A percentile compares a stretch with the other conserved stretches of the same genome.
phyloP scores from a whole-genome alignment of 371 early-diverging fungal species.

The Rhizopus stolonifer region DNA sequence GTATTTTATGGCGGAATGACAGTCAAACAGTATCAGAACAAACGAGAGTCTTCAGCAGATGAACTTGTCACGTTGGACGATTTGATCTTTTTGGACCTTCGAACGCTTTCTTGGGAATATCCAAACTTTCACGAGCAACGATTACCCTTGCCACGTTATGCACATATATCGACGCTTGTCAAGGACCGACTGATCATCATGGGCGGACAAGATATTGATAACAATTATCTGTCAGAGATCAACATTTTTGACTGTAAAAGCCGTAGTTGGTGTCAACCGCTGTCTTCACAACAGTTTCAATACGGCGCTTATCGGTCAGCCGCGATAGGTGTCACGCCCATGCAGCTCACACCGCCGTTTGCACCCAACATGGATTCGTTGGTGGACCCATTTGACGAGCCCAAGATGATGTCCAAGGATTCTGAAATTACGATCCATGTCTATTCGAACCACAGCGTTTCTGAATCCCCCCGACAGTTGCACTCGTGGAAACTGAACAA shows the following conservation, averaged over 20 bases:
- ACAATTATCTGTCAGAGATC: constrained; percentile 66
- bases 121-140: constrained; percentile 19
- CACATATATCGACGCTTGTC: constrained; percentile 61
- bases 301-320: constrained; percentile 76
- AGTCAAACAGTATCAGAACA: constrained; percentile 19
- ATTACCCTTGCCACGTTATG: constrained; percentile 63
- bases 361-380: constrained; percentile 20
- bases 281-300: constrained; percentile 49
- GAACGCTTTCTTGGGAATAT: constrained; percentile 48
- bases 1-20: constrained; percentile 64
- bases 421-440: constrained; percentile 41
- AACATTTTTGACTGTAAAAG: constrained; percentile 59
- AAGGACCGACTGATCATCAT: constrained; percentile 57
- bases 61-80: constrained; percentile 52
- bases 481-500: constrained; percentile 53
- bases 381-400: constrained; percentile 11
- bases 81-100: constrained; percentile 50
- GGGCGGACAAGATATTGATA: constrained; percentile 71
- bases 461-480: constrained; percentile 59
- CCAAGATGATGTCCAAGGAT: neutral
- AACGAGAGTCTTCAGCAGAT: neutral
- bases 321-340: constrained; percentile 47
- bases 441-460: constrained; percentile 71
- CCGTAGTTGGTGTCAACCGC: constrained; percentile 54
- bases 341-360: constrained; percentile 27